Percentiles rank a stretch among this genome's conserved stretches.
Conservation (phyloP, 768 basidiomycete genomes). For the Kondoa malvinella region DNA sequence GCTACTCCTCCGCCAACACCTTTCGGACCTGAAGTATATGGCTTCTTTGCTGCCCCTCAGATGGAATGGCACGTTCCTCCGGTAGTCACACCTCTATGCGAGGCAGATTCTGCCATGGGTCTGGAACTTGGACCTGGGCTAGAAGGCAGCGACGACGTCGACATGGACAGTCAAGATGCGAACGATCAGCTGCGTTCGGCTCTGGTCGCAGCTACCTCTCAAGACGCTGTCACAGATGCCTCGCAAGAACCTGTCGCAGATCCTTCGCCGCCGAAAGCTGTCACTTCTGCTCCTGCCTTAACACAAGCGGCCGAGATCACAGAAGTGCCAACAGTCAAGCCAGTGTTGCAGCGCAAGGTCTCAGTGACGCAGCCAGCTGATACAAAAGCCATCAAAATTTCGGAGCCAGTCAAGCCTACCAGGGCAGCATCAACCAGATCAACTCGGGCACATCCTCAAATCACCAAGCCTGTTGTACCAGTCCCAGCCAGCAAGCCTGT, state of each 20-base stretch:
- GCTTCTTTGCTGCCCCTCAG: not conserved
- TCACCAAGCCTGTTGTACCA: not conserved
- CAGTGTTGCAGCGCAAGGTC: not conserved
- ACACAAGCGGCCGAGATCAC: too few species aligned
- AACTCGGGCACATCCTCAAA: not conserved
- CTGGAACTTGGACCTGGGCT: not conserved
- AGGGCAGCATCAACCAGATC: not conserved
- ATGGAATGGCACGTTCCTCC: conserved; percentile 3
- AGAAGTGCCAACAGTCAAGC: not conserved
- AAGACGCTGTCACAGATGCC: not conserved
- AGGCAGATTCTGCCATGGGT: not conserved
- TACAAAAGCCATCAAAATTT: not conserved
- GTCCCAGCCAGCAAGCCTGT: too few species aligned
- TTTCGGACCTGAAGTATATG: conserved; percentile 4
- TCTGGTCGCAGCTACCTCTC: not conserved
- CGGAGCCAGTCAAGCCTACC: not conserved
- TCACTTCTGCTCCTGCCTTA: not conserved
- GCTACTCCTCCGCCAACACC: conserved; percentile 5
- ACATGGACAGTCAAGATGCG: not conserved
- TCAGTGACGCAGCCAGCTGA: not conserved
- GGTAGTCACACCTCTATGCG: not conserved
- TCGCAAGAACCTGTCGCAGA: too few species aligned
- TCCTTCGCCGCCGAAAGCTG: too few species aligned
- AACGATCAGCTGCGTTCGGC: not conserved
- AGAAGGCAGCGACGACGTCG: not conserved